Evolutionary conservation across 2,329 filamentous ascomycete species (phyloP).

Genomic region (Cadophora luteo-olivacea): DNA sequence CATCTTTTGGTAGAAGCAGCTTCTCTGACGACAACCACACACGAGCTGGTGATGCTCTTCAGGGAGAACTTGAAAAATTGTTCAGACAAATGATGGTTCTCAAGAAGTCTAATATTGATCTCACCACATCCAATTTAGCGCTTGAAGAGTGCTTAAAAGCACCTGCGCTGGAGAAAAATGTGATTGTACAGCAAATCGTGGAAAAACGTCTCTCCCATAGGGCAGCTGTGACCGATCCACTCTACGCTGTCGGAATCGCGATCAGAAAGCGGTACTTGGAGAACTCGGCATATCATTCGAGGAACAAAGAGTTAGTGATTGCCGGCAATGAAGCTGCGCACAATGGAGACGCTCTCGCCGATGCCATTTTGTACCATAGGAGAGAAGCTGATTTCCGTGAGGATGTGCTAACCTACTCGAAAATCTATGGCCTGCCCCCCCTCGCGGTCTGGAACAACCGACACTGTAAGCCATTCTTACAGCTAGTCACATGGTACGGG

Average conservation of each 20-base stretch:
- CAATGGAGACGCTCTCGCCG: not conserved
- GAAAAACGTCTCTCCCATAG: not conserved
- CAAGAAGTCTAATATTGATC: not conserved
- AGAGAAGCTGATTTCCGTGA: not conserved
- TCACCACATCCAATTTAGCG: not conserved
- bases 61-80: not conserved
- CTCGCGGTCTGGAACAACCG: not conserved
- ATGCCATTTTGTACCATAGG: not conserved
- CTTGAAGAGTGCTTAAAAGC: not conserved
- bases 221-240: not conserved
- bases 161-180: not conserved
- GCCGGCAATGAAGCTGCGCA: slow-evolving; percentile 6
- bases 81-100: not conserved
- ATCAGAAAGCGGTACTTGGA: slow-evolving; percentile 9
- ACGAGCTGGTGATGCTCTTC: not conserved
- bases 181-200: not conserved
- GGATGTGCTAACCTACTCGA: not conserved
- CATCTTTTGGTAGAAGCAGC: not conserved
- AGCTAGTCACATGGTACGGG: slow-evolving; percentile 8
- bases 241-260: not conserved
- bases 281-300: not conserved
- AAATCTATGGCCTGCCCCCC: not conserved
- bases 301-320: not conserved
- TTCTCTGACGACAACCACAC: not conserved
- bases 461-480: not conserved